Percentiles rank a stretch among this genome's conserved stretches.
Conservation (phyloP, 2,329 filamentous ascomycete species). For the Fusarium staphyleae region DNA sequence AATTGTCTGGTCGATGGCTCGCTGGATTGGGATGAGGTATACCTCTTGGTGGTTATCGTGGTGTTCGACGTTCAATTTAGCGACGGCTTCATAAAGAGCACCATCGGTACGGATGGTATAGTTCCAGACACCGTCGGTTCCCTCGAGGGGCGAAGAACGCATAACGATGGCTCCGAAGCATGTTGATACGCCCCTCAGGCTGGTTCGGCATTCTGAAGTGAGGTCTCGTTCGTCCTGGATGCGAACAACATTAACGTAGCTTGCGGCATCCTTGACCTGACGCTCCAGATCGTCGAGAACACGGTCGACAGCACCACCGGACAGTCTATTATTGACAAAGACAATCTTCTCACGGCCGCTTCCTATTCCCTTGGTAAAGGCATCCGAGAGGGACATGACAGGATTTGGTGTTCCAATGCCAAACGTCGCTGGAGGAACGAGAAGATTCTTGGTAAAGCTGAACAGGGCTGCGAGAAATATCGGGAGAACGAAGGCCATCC, state of each 20-base stretch:
- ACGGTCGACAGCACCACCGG: slow-evolving; percentile 72
- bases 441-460: slow-evolving; percentile 80
- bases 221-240: slow-evolving; percentile 65
- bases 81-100: slow-evolving; percentile 62
- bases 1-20: slow-evolving; percentile 78
- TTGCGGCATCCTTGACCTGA: slow-evolving; percentile 60
- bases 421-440: slow-evolving; percentile 77
- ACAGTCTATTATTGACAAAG: slow-evolving; percentile 78
- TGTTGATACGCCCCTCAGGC: slow-evolving; percentile 69
- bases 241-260: slow-evolving; percentile 63
- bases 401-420: slow-evolving; percentile 71
- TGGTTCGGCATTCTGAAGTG: slow-evolving; percentile 67
- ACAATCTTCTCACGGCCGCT: slow-evolving; percentile 71
- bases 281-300: slow-evolving; percentile 70
- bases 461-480: slow-evolving; percentile 66
- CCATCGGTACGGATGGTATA: slow-evolving; percentile 84
- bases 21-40: slow-evolving; percentile 81
- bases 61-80: slow-evolving; percentile 68
- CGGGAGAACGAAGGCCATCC: slow-evolving; percentile 67
- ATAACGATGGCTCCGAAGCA: slow-evolving; percentile 81
- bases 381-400: slow-evolving; percentile 70
- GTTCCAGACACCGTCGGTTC: slow-evolving; percentile 75
- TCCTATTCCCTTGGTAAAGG: slow-evolving; percentile 62
- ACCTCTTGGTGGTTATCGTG: slow-evolving; percentile 76
- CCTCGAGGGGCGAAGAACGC: slow-evolving; percentile 76